A percentile compares a stretch with the other conserved stretches of the same genome.
Evolutionary conservation across 257 asterid species (phyloP).

Genomic region (Solanum piurae): DNA sequence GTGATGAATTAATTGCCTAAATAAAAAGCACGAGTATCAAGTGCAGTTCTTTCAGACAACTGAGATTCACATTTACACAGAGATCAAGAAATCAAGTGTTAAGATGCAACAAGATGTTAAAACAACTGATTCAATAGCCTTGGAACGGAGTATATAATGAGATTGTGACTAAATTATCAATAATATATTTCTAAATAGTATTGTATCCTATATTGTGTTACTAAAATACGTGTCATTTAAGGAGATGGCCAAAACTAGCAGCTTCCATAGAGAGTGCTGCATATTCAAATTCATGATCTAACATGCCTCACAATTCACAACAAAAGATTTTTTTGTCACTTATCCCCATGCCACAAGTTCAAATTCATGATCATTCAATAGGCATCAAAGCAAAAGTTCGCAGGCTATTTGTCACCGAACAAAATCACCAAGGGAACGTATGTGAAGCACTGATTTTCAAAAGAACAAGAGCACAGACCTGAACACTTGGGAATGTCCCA

Average conservation of each 20-base stretch:
- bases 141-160: not conserved
- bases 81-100: not conserved
- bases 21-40: not conserved
- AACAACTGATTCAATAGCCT: not conserved
- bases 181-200: not conserved
- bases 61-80: not conserved
- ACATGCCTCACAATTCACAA: not conserved
- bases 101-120: not conserved
- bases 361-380: not conserved
- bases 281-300: not conserved
- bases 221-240: not conserved
- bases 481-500: slow-evolving; percentile 99
- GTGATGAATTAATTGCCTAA: not conserved
- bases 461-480: slow-evolving; percentile 30
- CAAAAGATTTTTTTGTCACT: not conserved
- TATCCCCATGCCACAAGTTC: not conserved
- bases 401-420: not conserved
- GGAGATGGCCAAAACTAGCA: not conserved
- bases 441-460: not conserved
- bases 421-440: not conserved
- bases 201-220: not conserved
- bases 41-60: not conserved
- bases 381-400: not conserved
- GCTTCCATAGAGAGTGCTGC: not conserved
- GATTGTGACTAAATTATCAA: not conserved